Evolutionary conservation across 2,329 filamentous ascomycete genomes (phyloP).

Genomic region (Xylaria sp.): DNA sequence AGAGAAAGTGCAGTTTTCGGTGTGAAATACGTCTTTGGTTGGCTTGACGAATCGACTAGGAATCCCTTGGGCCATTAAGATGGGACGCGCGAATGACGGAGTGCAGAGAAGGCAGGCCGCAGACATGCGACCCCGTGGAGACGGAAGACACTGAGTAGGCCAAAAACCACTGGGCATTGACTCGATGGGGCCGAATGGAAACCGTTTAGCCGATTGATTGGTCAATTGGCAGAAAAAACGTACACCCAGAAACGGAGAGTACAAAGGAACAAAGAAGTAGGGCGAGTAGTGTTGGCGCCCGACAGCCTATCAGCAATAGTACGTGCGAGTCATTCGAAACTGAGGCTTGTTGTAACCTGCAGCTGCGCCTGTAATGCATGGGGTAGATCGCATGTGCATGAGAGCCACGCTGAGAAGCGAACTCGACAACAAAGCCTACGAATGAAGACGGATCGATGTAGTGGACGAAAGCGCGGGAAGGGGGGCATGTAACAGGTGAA

Average conservation of each 20-base stretch:
- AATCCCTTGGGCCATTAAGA: constrained; percentile 28
- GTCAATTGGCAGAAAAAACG: constrained; percentile 34
- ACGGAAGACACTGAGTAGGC: background rate
- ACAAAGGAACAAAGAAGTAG: constrained; percentile 38
- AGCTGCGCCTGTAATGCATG: constrained; percentile 43
- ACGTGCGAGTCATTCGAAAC: constrained; percentile 37
- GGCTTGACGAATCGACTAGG: constrained; percentile 20
- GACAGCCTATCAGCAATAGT: constrained; percentile 50
- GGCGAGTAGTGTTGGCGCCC: constrained; percentile 42
- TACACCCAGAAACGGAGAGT: constrained; percentile 33
- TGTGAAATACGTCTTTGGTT: constrained; percentile 40
- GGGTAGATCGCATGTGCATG: constrained; percentile 39
- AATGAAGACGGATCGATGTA: constrained; percentile 23
- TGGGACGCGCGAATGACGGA: constrained; percentile 33
- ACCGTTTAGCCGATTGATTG: constrained; percentile 38
- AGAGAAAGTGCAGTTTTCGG: constrained; percentile 41
- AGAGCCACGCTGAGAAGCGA: constrained; percentile 25
- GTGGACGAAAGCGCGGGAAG: constrained; percentile 29
- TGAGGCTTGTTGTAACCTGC: constrained; percentile 41
- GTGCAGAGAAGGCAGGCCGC: constrained; percentile 35
- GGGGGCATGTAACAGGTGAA: constrained; percentile 24
- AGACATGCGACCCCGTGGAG: constrained; percentile 37
- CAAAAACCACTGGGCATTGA: constrained; percentile 32
- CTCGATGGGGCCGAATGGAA: constrained; percentile 21
- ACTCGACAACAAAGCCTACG: constrained; percentile 24